phyloP scores from a whole-genome alignment of 345 rosid genomes.

The Viola odorata region DNA sequence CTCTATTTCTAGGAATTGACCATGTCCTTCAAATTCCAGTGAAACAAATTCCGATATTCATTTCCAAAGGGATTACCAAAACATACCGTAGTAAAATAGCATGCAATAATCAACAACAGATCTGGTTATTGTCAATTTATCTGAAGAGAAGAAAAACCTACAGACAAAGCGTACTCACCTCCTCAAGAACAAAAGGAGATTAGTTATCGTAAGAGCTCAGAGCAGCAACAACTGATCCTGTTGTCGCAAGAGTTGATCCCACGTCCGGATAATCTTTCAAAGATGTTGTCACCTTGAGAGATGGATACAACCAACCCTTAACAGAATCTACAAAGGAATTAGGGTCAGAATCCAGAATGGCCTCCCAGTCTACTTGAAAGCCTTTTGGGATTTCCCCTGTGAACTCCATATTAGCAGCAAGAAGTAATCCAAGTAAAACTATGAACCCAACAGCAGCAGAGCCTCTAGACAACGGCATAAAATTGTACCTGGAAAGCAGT shows the following conservation, averaged over 20 bases:
- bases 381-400: constrained; percentile 61
- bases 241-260: constrained; percentile 59
- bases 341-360: constrained; percentile 68
- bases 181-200: constrained; percentile 17
- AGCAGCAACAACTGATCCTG: constrained; percentile 79
- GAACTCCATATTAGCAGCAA: constrained; percentile 90
- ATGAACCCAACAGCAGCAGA: constrained; percentile 76
- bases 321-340: constrained; percentile 50
- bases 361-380: constrained; percentile 92
- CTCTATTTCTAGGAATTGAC: too few relatives aligned
- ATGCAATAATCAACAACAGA: too few relatives aligned
- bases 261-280: constrained; percentile 85
- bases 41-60: too few relatives aligned
- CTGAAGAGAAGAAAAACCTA: too few relatives aligned
- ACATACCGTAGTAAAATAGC: too few relatives aligned
- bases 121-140: too few relatives aligned
- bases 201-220: constrained; percentile 59
- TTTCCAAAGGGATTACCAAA: too few relatives aligned
- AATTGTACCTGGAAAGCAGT: constrained; percentile 65
- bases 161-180: constrained; percentile 26
- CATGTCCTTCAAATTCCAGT: too few relatives aligned
- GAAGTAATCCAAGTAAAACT: constrained; percentile 72
- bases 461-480: constrained; percentile 94
- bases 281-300: constrained; percentile 58
- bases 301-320: constrained; percentile 76